Percentiles rank a stretch among this genome's conserved stretches.
Evolutionary conservation across 23 red algal genomes (phyloP).

Genomic region (Gracilaria domingensis): DNA sequence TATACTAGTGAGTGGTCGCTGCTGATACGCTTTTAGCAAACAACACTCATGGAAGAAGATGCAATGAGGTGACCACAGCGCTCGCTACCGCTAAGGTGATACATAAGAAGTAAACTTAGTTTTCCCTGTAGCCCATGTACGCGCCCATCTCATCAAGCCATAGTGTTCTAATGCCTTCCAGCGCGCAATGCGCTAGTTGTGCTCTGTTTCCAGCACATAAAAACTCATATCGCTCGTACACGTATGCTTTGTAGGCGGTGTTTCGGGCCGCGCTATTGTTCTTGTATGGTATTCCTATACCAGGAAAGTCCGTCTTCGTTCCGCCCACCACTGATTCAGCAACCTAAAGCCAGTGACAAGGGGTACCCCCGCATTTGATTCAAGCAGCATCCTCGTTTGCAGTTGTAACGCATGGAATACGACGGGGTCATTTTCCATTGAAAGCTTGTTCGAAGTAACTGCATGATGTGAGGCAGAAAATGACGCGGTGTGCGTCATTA

Average conservation of each 20-base stretch:
- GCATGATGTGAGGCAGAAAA: neutral
- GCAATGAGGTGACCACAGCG: neutral
- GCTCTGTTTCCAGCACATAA: neutral
- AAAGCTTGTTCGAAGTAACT: neutral
- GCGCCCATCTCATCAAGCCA: neutral
- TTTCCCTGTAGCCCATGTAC: slow-evolving; percentile 25
- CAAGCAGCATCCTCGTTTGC: slow-evolving; percentile 34
- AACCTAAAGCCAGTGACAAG: slow-evolving; percentile 22
- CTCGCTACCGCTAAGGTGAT: neutral
- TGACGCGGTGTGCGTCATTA: no score
- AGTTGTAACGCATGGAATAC: neutral
- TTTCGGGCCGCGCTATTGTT: neutral
- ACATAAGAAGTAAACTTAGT: neutral
- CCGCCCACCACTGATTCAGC: neutral
- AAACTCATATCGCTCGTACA: slow-evolving; percentile 13
- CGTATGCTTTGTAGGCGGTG: slow-evolving; percentile 8
- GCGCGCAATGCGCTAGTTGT: neutral
- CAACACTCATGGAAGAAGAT: neutral
- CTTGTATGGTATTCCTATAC: neutral
- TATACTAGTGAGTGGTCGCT: slow-evolving; percentile 2
- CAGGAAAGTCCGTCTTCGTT: neutral
- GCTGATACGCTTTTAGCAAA: neutral
- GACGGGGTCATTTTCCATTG: neutral
- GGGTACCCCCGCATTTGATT: neutral
- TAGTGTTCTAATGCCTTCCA: slow-evolving; percentile 15